Evolutionary conservation across 2,329 filamentous ascomycete species (phyloP).

Genomic region (Colletotrichum coccodes): DNA sequence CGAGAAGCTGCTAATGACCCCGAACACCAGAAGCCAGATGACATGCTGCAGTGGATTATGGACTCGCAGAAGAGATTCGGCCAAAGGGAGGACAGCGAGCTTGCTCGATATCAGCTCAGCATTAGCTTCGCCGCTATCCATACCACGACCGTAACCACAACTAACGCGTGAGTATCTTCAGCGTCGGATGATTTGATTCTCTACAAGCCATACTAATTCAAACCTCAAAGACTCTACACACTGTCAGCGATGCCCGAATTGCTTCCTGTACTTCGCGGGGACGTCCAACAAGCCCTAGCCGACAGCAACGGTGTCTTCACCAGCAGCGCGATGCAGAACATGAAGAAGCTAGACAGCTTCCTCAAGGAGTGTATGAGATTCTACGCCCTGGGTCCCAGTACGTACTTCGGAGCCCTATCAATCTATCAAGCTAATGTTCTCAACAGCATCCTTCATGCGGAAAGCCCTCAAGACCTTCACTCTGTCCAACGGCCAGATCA

Average conservation of each 20-base stretch:
- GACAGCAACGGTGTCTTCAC: conserved; percentile 45
- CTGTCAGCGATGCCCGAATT: conserved; percentile 61
- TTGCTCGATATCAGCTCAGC: conserved; percentile 53
- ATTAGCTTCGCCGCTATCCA: conserved; percentile 62
- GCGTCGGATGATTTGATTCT: fast-evolving
- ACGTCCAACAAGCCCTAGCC: conserved; percentile 53
- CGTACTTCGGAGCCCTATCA: conserved; percentile 40
- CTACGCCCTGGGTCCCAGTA: conserved; percentile 44
- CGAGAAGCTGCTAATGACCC: conserved; percentile 27
- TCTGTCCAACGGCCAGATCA: conserved; percentile 63
- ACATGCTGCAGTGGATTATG: conserved; percentile 60
- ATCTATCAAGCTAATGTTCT: conserved; percentile 38
- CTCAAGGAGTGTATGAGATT: conserved; percentile 49
- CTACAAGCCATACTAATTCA: not conserved
- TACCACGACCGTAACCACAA: conserved; percentile 57
- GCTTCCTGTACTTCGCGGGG: conserved; percentile 60
- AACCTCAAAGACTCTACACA: conserved; percentile 56
- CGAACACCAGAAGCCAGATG: conserved; percentile 48
- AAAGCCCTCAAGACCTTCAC: conserved; percentile 61
- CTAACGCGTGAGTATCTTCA: conserved; percentile 51
- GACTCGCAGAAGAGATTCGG: conserved; percentile 48
- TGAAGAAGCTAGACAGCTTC: conserved; percentile 54
- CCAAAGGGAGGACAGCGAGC: conserved; percentile 42
- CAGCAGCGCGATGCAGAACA: conserved; percentile 47
- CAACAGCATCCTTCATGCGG: conserved; percentile 55